Base-by-base conservation (phyloP, 2,329 filamentous ascomycete genomes). In the Orbilia javanica region DNA sequence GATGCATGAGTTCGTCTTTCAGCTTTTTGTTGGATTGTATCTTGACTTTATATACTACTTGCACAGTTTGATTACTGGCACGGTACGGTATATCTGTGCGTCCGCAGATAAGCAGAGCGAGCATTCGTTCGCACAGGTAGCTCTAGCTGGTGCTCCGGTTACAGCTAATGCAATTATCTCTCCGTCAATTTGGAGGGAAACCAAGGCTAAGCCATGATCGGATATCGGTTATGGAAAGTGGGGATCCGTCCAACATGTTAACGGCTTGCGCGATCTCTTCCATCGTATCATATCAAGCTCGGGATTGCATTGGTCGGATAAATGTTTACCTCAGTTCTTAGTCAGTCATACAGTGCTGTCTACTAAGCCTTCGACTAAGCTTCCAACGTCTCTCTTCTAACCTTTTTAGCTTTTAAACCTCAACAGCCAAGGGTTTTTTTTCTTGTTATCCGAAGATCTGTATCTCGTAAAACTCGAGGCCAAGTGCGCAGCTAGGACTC, bases 321-420 rank as follows among this genome's bases (percentile, higher is more conserved):
- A 76, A 63, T 75, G 50, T 62, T 66, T 72, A 66, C 69, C 60
- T 66, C 46, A 71, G 44, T 18, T 46, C 55, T 73, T 73, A 73
- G 55, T 71, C 42, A 71, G 67, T 48, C 34, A 46, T n/a, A 11
- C 36, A 10, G 13, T 34, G 42, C 25, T 18, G 60, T 22, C 60
- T 31, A 22, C 60, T 42, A 34, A 34, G 4, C 55, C 34, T 2
- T 2, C 11, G 18, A 27, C 34, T 60, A 42, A 60, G 53, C 53
- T 60, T 57, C 11, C 18, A 13, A 13, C 3, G 3, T 46, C 10
- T 18, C 42, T 11, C 18, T 8, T 18, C 10, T 18, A 46, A 27
- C 2, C 2, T 11, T 64, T 31, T 50, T 48, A 46, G 27, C 42
- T 25, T 64, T 50, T 42, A 27, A 60, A 60, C 34, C 31, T 60